Conservation (phyloP, 192 early-diverging fungal genomes). For the Coemansia sp. region DNA sequence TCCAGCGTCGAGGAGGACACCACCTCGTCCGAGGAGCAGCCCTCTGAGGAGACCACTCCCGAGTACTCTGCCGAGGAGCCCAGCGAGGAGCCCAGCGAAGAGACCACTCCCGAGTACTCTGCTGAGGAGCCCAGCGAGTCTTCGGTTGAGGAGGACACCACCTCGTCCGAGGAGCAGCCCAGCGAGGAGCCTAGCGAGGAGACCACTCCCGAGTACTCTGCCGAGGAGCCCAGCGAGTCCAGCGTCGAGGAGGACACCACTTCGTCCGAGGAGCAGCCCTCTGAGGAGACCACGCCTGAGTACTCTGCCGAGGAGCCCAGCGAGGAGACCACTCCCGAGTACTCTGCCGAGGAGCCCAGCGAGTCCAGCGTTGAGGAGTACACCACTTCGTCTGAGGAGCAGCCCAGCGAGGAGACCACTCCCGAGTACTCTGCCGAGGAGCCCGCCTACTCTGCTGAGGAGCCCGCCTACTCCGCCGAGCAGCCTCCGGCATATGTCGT, state of each 20-base stretch:
- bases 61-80: constrained; percentile 1
- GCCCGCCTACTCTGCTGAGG: constrained; percentile 14
- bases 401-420: not conserved
- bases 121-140: constrained; percentile 13
- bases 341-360: constrained; percentile 11
- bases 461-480: constrained; percentile 12
- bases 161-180: constrained; percentile 2
- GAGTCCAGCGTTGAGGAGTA: constrained; percentile 11
- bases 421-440: constrained; percentile 2
- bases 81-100: not conserved
- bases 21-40: constrained; percentile 3
- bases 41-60: not conserved
- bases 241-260: not conserved
- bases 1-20: not conserved
- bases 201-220: not conserved
- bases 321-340: constrained; percentile 10
- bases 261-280: not conserved
- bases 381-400: constrained; percentile 4
- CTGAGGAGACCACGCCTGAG: constrained; percentile 1
- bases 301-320: not conserved
- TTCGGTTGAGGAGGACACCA: constrained; percentile 10
- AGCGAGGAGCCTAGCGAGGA: no score
- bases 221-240: constrained; percentile 1
- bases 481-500: constrained; percentile 20
- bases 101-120: constrained; percentile 11